Percentiles rank a stretch among this genome's conserved stretches.
phyloP scores from a whole-genome alignment of 2,329 filamentous ascomycete species.

The Stagonosporopsis vannaccii region DNA sequence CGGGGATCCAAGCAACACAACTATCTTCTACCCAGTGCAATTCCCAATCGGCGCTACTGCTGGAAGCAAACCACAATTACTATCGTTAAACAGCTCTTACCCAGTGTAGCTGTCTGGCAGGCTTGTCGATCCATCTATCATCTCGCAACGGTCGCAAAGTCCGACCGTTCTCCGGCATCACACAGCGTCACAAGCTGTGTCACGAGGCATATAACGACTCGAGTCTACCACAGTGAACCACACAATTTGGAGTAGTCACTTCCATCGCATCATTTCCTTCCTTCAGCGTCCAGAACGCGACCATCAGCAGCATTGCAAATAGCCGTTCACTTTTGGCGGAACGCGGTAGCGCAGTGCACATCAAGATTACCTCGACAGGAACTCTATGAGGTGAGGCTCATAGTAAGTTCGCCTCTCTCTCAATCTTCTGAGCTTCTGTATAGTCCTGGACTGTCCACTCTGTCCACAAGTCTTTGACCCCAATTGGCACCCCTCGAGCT shows the following conservation, averaged over 20 bases:
- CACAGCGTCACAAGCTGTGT: constrained; percentile 14
- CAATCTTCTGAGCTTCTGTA: not conserved
- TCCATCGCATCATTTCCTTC: not conserved
- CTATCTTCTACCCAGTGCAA: constrained; percentile 10
- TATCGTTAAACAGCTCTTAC: not conserved
- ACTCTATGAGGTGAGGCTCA: constrained; percentile 7
- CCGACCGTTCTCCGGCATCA: not conserved
- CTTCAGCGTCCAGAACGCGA: not conserved
- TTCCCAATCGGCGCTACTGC: constrained; percentile 9
- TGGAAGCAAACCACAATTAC: constrained; percentile 1
- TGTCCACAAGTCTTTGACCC: not conserved
- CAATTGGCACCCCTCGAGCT: not conserved
- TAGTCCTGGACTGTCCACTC: no score
- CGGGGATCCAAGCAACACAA: constrained; percentile 10
- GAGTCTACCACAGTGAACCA: not conserved
- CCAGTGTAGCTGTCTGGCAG: not conserved
- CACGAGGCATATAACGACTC: constrained; percentile 4
- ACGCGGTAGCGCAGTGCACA: no score
- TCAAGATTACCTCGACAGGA: not conserved
- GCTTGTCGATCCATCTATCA: not conserved
- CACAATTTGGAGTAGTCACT: not conserved
- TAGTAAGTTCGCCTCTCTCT: not conserved
- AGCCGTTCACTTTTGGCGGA: no score
- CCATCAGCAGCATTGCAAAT: not conserved
- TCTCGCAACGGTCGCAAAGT: not conserved